Percentiles rank a stretch among this genome's conserved stretches.
These are phyloP conservation scores for grape (Vitis vinifera) DNA, from an alignment of 164 flowering plant genomes.

Conservation along the genomic window ASM3070453v1 NC_081813.1:1627501-1628000, in stretches of 20 bases:
- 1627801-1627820: slow-evolving; percentile 8
- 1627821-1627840: too few species aligned
- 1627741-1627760: slow-evolving; percentile 6
- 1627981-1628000: too few species aligned
- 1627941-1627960: too few species aligned
- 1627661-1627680: too few species aligned
- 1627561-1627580: too few species aligned
- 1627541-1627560: neutral
- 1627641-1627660: slow-evolving; percentile 1
- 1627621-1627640: neutral
- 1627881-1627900: slow-evolving; percentile 21
- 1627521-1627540: neutral
- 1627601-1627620: neutral
- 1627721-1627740: neutral
- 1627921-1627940: too few species aligned
- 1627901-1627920: slow-evolving; percentile 21
- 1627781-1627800: neutral
- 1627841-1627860: slow-evolving; percentile 3
- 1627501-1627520: neutral
- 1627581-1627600: slow-evolving; percentile 6
- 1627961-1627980: too few species aligned
- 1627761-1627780: too few species aligned
- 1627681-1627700: slow-evolving; percentile 14
- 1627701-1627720: neutral
- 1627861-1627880: slow-evolving; percentile 11